These are phyloP conservation scores for Erysimum cheiranthoides DNA, from an alignment of 345 rosid species.

Conservation along the genomic window DNA sequence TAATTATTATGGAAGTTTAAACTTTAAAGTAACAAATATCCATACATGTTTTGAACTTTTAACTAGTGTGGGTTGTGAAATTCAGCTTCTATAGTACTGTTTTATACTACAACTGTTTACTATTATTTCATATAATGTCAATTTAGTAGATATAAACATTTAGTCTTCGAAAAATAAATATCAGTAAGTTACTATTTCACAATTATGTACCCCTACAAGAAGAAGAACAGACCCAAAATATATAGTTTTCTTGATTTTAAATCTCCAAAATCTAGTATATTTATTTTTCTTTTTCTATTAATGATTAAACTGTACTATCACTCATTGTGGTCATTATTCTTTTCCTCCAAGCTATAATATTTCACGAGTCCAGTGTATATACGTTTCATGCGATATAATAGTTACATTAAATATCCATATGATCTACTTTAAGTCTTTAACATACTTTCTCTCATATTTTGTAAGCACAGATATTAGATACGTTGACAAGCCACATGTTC, in stretches of 20 bases:
- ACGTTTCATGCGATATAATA: constrained; percentile 20
- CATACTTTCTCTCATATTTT: constrained; percentile 14
- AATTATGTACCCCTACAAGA: neutral
- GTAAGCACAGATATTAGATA: constrained; percentile 29
- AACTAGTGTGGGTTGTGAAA: neutral
- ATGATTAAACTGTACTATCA: constrained; percentile 47
- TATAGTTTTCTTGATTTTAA: neutral
- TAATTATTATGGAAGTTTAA: constrained; percentile 2
- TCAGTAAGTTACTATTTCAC: no score
- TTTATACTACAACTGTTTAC: neutral
- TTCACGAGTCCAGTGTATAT: constrained; percentile 31
- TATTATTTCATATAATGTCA: neutral
- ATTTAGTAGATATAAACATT: neutral
- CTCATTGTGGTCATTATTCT: constrained; percentile 43
- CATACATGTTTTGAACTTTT: neutral
- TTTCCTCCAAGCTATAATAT: constrained; percentile 22
- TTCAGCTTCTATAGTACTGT: neutral
- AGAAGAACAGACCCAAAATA: constrained; percentile 9
- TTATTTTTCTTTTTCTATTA: constrained; percentile 16
- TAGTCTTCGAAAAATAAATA: neutral
- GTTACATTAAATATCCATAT: constrained; percentile 4
- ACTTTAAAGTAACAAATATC: neutral
- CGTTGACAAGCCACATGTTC: constrained; percentile 46
- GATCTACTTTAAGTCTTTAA: constrained; percentile 30
- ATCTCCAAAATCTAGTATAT: constrained; percentile 11